Evolutionary conservation across 208 protist species (phyloP).

Genomic region (Endotrypanum monterogeii): DNA sequence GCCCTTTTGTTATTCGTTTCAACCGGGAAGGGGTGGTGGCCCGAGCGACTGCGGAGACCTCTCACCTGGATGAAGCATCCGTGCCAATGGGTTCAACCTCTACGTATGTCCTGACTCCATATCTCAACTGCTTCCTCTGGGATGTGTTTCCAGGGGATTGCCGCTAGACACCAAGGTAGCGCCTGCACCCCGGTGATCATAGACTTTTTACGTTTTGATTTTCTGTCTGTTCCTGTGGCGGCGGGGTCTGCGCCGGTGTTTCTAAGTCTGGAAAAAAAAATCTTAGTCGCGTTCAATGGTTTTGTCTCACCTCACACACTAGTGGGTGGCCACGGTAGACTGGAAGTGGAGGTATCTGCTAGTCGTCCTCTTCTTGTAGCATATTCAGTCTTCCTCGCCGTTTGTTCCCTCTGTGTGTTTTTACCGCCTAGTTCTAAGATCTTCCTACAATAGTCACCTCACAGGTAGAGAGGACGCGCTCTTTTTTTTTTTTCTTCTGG

Average conservation of each 20-base stretch:
- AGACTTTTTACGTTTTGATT: neutral
- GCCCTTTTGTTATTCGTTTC: slow-evolving; percentile 12
- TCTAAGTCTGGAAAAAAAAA: neutral
- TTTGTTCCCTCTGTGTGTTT: no score
- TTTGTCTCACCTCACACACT: no score
- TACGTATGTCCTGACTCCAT: neutral
- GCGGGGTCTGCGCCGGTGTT: neutral
- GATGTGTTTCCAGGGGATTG: slow-evolving; percentile 1
- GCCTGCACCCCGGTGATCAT: neutral
- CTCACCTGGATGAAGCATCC: neutral
- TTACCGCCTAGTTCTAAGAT: no score
- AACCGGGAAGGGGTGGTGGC: slow-evolving; percentile 7
- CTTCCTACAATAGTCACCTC: no score
- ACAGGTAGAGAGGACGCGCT: no score
- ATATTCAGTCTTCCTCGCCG: no score
- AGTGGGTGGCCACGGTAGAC: no score
- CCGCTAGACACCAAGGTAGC: neutral
- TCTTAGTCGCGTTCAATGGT: no score
- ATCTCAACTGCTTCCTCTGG: slow-evolving; percentile 7
- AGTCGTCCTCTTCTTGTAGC: no score
- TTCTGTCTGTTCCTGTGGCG: neutral
- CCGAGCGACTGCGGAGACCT: neutral
- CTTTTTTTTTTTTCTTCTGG: no score
- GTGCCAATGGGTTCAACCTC: neutral
- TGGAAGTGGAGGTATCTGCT: no score